Base-by-base conservation (phyloP, 1,284 basidiomycete genomes). In the Chalciporus sp. region DNA sequence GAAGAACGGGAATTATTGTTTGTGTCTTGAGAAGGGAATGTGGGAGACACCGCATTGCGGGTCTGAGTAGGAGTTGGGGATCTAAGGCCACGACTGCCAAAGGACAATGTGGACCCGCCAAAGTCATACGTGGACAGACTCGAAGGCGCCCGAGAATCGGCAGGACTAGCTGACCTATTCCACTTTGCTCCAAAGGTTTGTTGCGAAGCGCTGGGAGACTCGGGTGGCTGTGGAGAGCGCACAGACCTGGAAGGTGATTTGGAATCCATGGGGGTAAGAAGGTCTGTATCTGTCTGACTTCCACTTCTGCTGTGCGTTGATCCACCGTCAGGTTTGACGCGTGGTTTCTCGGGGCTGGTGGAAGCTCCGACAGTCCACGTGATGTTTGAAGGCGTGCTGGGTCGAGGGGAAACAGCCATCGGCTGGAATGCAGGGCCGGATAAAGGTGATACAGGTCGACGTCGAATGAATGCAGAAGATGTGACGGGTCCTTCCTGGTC, bases 321-420 rank as follows among this genome's bases (percentile, higher is more conserved):
- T 53, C 64, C 65, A 60, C 67, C 72, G 42, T 71, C 72, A 26
- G 69, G 67, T 48, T 68, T 67, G 47, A 59, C 57, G 52, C 66
- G 61, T 49, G 55, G 44, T 46, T 65, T 59, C 56, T 69, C 59
- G 61, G 73, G 51, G 68, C 69, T 73, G 23, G 66, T 52, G 51
- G 67, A 66, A 42, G 75, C 60, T 17, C 57, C 69, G 41, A 70
- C 58, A 39, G 74, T 76, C 83, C 88, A 90, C 19, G 83, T 82
- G 49, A 90, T 78, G 63, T 86, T 88, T 1, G 88, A 90, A 33
- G 88, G 88, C 4, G 89, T 90, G 50, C 75, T 73, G 35, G 88
- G 85, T 51, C 87, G 80, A 56, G 86, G 83, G 47, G 82, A 76
- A 29, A 78, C 75, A 8, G 77, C 63, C 72, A 87, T 75, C 7